Percentiles rank a stretch among this genome's conserved stretches.
phyloP scores from a whole-genome alignment of 768 basidiomycete genomes.

The Panellus pusillus region DNA sequence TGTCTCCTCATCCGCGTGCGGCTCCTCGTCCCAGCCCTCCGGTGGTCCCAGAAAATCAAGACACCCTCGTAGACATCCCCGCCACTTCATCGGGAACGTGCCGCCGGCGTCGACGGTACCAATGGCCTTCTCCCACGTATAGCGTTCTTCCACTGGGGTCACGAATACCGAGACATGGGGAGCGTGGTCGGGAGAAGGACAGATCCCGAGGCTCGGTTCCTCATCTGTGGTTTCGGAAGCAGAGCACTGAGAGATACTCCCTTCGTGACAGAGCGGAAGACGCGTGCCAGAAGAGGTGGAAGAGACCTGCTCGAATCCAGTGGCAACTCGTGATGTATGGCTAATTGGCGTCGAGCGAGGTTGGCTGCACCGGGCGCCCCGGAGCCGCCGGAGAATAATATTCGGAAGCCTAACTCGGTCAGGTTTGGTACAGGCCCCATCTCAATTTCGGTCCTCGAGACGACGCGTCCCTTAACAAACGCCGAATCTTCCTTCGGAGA shows the following conservation, averaged over 20 bases:
- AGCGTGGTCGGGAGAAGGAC: conserved; percentile 47
- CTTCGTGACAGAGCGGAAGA: conserved; percentile 40
- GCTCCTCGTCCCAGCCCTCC: background rate
- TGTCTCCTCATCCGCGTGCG: background rate
- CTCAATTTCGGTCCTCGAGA: conserved; percentile 18
- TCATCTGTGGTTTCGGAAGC: background rate
- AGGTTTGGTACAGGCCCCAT: conserved; percentile 7
- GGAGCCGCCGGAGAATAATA: conserved; percentile 4
- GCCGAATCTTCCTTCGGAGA: background rate
- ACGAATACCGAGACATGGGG: conserved; percentile 45
- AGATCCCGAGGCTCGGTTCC: conserved; percentile 31
- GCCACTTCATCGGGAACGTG: conserved; percentile 61
- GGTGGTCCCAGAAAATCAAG: conserved; percentile 53
- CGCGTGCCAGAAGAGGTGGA: conserved; percentile 30
- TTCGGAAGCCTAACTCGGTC: conserved; percentile 10
- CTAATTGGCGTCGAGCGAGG: conserved; percentile 22
- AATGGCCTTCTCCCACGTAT: conserved; percentile 61
- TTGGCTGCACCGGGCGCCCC: background rate
- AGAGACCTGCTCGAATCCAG: conserved; percentile 28
- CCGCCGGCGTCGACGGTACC: conserved; percentile 55
- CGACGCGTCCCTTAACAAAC: background rate
- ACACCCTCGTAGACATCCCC: conserved; percentile 66
- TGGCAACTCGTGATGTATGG: conserved; percentile 35
- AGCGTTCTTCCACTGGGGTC: conserved; percentile 57
- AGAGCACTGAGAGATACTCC: conserved; percentile 26